Conservation (phyloP, 306 rosid genomes). For the Cucumis cinereus region DNA sequence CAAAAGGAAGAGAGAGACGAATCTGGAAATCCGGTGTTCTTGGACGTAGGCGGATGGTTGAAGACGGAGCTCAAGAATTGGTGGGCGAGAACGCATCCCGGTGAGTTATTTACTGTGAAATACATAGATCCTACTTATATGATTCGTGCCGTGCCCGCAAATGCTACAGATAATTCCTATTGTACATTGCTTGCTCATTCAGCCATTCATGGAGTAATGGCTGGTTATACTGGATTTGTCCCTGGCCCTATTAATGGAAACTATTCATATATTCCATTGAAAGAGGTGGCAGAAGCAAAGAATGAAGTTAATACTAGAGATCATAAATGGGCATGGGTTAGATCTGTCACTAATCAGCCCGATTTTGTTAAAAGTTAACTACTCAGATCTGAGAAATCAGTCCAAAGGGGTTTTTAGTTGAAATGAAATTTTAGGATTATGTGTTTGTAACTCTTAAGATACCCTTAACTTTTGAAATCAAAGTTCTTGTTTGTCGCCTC, state of each 20-base stretch:
- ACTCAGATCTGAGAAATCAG: not conserved
- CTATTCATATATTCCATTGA: slow-evolving; percentile 69
- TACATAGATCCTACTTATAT: slow-evolving; percentile 85
- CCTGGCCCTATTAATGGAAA: slow-evolving; percentile 57
- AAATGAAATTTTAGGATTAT: not conserved
- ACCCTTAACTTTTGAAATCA: not conserved
- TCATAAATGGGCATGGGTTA: slow-evolving; percentile 91
- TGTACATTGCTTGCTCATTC: slow-evolving; percentile 79
- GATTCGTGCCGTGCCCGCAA: slow-evolving; percentile 84
- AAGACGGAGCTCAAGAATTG: slow-evolving; percentile 70
- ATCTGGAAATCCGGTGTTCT: slow-evolving; percentile 63
- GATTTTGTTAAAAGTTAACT: slow-evolving; percentile 37
- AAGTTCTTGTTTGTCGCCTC: not conserved
- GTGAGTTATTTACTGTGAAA: slow-evolving; percentile 51
- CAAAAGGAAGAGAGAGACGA: slow-evolving; percentile 60
- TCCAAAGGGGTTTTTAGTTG: not conserved
- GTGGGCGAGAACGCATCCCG: slow-evolving; percentile 53
- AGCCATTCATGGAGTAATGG: slow-evolving; percentile 81
- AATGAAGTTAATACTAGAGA: slow-evolving; percentile 45
- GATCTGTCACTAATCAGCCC: slow-evolving; percentile 77
- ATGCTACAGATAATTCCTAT: slow-evolving; percentile 58
- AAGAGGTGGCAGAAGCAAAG: slow-evolving; percentile 56
- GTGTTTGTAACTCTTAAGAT: not conserved
- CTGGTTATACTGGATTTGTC: slow-evolving; percentile 79
- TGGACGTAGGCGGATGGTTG: slow-evolving; percentile 73